A percentile compares a stretch with the other conserved stretches of the same genome.
phyloP scores from a whole-genome alignment of 1,139 yeast species.

The Pneumocystis sp. region DNA sequence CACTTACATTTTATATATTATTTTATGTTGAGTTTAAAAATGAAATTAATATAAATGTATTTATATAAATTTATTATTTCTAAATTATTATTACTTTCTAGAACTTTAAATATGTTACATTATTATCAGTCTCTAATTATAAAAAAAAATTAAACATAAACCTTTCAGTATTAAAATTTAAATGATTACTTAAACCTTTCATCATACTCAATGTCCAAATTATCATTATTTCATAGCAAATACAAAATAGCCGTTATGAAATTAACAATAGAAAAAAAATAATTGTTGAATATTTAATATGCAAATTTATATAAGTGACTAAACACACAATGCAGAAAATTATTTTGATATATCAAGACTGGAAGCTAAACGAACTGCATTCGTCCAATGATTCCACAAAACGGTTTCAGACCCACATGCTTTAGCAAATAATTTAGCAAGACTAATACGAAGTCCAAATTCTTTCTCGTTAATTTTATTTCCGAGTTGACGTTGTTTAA shows the following conservation, averaged over 20 bases:
- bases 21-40: not conserved
- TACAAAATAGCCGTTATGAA: not conserved
- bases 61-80: not conserved
- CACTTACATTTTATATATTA: not conserved
- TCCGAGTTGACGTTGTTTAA: slow-evolving; percentile 10
- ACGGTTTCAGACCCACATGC: slow-evolving; percentile 8
- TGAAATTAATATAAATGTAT: not conserved
- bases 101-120: not conserved
- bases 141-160: not conserved
- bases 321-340: not conserved
- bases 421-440: slow-evolving; percentile 8
- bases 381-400: slow-evolving; percentile 5
- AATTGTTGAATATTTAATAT: not conserved
- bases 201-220: not conserved
- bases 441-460: slow-evolving; percentile 6
- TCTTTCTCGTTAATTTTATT: slow-evolving; percentile 7
- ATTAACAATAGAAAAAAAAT: not conserved
- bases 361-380: not conserved
- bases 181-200: not conserved
- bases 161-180: not conserved
- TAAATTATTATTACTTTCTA: not conserved
- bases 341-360: not conserved
- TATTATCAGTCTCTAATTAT: not conserved
- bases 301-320: not conserved
- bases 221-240: not conserved